Evolutionary conservation across 2,329 filamentous ascomycete species (phyloP).

Genomic region (Colletotrichum eleusines): DNA sequence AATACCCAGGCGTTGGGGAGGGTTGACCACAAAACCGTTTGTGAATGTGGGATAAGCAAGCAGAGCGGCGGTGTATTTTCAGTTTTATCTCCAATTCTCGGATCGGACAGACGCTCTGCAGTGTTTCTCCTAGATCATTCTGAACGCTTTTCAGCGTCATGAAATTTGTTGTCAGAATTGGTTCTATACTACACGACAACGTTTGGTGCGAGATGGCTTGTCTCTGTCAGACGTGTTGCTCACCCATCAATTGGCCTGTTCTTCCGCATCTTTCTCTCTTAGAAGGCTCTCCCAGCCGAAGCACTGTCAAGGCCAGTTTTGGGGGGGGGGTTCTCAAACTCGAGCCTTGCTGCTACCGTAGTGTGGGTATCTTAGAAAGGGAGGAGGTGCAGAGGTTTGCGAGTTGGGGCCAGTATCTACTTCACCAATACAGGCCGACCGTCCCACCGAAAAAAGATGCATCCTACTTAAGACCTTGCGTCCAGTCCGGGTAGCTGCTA

Average conservation of each 20-base stretch:
- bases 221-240: not conserved
- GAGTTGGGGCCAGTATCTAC: too few species aligned
- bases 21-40: slow-evolving; percentile 11
- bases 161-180: not conserved
- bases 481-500: not conserved
- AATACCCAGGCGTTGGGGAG: slow-evolving; percentile 41
- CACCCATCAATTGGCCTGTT: not conserved
- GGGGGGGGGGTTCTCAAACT: too few species aligned
- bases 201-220: not conserved
- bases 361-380: not conserved
- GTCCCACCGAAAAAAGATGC: not conserved
- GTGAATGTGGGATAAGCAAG: slow-evolving; percentile 22
- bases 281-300: not conserved
- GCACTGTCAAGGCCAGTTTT: not conserved
- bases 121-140: not conserved
- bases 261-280: not conserved
- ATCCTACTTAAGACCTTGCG: not conserved
- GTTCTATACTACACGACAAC: not conserved
- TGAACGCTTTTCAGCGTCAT: not conserved
- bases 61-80: not conserved
- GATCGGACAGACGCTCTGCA: too few species aligned
- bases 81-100: not conserved
- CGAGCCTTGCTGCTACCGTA: not conserved
- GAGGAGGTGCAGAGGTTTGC: not conserved
- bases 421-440: not conserved